phyloP scores from a whole-genome alignment of 208 protist genomes.

The Crithidia fasciculata region DNA sequence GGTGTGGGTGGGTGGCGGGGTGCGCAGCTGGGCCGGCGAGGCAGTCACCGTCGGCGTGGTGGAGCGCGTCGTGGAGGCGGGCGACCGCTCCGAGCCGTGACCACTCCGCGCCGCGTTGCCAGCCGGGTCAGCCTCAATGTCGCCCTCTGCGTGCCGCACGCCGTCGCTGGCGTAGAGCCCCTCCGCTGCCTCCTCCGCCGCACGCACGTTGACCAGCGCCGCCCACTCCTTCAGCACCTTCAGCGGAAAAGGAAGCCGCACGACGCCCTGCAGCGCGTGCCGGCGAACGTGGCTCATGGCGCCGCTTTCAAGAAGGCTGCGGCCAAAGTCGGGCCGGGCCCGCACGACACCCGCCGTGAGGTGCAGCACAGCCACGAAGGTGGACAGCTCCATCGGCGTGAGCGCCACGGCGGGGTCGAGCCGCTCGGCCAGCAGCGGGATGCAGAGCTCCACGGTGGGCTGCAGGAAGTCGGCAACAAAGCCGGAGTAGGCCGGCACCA shows the following conservation, averaged over 20 bases:
- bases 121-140: not conserved
- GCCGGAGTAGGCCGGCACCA: slow-evolving; percentile 28
- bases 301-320: slow-evolving; percentile 49
- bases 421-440: slow-evolving; percentile 23
- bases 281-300: slow-evolving; percentile 42
- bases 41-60: not conserved
- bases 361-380: slow-evolving; percentile 42
- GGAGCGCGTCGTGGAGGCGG: not conserved
- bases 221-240: slow-evolving; percentile 59
- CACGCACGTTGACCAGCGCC: slow-evolving; percentile 35
- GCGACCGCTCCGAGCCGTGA: not conserved
- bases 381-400: slow-evolving; percentile 33
- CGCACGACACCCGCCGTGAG: slow-evolving; percentile 46
- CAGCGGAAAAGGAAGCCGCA: slow-evolving; percentile 55
- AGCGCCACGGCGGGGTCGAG: slow-evolving; percentile 13
- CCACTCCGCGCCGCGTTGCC: not conserved
- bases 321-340: slow-evolving; percentile 43
- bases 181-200: slow-evolving; percentile 24
- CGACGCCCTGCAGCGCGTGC: slow-evolving; percentile 43
- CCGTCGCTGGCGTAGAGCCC: slow-evolving; percentile 5
- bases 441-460: slow-evolving; percentile 30
- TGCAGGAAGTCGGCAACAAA: slow-evolving; percentile 36
- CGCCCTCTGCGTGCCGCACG: not conserved
- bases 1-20: not conserved
- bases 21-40: not conserved